These are phyloP conservation scores for Trichoderma atrobrunneum DNA, from an alignment of 2,329 filamentous ascomycete species.

Conservation along the genomic window DNA sequence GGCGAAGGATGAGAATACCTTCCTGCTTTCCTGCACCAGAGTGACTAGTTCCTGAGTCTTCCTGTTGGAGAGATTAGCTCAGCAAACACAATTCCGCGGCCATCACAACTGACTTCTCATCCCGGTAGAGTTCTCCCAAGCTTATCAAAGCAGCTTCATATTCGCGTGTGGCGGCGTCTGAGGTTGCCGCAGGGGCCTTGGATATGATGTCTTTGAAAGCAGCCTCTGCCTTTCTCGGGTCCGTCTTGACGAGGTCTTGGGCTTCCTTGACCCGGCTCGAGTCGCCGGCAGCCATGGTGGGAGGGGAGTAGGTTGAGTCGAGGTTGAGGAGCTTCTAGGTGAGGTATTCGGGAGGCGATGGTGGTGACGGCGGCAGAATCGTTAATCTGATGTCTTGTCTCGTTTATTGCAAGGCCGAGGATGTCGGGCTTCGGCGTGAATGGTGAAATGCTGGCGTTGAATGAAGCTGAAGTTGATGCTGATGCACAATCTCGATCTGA, in stretches of 20 bases:
- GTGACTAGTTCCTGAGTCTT: slow-evolving; percentile 82
- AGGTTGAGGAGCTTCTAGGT: background rate
- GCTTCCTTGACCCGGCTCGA: slow-evolving; percentile 78
- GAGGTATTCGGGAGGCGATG: background rate
- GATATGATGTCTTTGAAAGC: slow-evolving; percentile 89
- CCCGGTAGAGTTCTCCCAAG: slow-evolving; percentile 87
- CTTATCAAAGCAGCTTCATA: slow-evolving; percentile 88
- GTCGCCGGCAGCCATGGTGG: slow-evolving; percentile 56
- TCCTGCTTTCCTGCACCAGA: slow-evolving; percentile 84
- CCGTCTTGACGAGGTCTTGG: slow-evolving; percentile 74
- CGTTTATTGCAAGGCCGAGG: background rate
- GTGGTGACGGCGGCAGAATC: background rate
- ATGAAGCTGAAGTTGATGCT: slow-evolving; percentile 1
- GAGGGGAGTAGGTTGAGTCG: background rate
- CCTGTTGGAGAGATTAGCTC: slow-evolving; percentile 41
- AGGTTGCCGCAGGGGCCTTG: slow-evolving; percentile 75
- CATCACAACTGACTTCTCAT: slow-evolving; percentile 64
- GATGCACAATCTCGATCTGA: slow-evolving; percentile 19
- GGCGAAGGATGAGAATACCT: slow-evolving; percentile 90
- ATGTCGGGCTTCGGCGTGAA: background rate
- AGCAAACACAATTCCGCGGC: background rate
- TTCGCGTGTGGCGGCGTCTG: slow-evolving; percentile 81
- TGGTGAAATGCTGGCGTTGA: background rate
- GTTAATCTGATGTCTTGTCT: background rate
- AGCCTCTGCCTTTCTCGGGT: slow-evolving; percentile 79